These are phyloP conservation scores for Peronospora tabacina DNA, from an alignment of 352 stramenopile species.

Conservation along the genomic window DNA sequence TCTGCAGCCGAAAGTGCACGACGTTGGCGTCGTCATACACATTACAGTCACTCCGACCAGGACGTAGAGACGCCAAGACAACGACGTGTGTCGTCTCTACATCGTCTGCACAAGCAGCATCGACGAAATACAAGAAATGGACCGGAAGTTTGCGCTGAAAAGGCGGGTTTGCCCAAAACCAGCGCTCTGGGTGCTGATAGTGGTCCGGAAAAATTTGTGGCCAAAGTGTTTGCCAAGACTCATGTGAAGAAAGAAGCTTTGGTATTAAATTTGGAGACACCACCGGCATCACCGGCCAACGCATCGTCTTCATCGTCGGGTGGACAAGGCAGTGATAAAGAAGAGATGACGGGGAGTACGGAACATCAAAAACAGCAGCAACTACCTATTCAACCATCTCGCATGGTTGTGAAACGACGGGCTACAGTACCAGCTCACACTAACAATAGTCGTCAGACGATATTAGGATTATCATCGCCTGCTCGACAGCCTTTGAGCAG, in stretches of 20 bases:
- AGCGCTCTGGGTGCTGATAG: conserved; percentile 15
- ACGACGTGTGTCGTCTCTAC: conserved; percentile 11
- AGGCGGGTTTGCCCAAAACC: conserved; percentile 1
- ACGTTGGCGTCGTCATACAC: conserved; percentile 16
- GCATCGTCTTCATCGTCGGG: conserved; percentile 42
- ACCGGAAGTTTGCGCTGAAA: neutral
- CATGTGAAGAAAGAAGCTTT: conserved; percentile 3
- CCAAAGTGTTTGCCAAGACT: conserved; percentile 28
- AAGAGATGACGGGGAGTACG: conserved; percentile 18
- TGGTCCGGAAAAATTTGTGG: conserved; percentile 38
- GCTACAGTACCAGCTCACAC: conserved; percentile 24
- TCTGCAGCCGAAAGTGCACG: conserved; percentile 7
- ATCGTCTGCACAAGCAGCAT: conserved; percentile 17
- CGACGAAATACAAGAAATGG: conserved; percentile 8
- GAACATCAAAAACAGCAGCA: conserved; percentile 21
- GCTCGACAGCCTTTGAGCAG: conserved; percentile 12
- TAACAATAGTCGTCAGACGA: conserved; percentile 14
- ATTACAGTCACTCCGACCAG: conserved; percentile 18
- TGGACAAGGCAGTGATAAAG: conserved; percentile 38
- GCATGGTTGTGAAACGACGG: conserved; percentile 47
- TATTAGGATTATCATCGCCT: conserved; percentile 13
- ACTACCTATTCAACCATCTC: conserved; percentile 33
- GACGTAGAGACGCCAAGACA: conserved; percentile 11
- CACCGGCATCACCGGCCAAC: conserved; percentile 21
- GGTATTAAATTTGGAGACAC: conserved; percentile 4